These are phyloP conservation scores for Tagetes patula DNA, from an alignment of 129 eudicot species.

Conservation along the genomic window DNA sequence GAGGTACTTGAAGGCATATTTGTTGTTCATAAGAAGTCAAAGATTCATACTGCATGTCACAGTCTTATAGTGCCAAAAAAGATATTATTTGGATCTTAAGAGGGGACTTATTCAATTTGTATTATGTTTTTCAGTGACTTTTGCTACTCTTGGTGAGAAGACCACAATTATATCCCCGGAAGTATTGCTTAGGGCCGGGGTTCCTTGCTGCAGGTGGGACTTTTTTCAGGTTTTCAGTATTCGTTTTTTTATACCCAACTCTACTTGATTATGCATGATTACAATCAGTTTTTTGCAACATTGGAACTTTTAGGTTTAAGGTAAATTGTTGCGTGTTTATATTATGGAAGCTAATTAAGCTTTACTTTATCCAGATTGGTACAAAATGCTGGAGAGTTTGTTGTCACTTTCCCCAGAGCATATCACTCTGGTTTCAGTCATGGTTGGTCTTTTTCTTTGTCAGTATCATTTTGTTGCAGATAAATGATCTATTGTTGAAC, in stretches of 20 bases:
- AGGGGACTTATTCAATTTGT: background rate
- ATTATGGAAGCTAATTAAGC: slow-evolving; percentile 20
- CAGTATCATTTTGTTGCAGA: background rate
- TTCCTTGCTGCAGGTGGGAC: slow-evolving; percentile 92
- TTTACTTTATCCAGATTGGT: slow-evolving; percentile 59
- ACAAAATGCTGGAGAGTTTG: slow-evolving; percentile 95
- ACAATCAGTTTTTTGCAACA: slow-evolving; percentile 1
- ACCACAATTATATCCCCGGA: slow-evolving; percentile 96
- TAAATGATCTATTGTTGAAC: slow-evolving; percentile 3
- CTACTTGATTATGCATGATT: background rate
- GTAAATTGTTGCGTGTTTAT: slow-evolving; percentile 4
- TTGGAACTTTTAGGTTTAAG: slow-evolving; percentile 8
- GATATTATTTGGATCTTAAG: background rate
- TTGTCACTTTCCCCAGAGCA: slow-evolving; percentile 96
- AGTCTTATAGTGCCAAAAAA: background rate
- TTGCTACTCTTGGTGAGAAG: slow-evolving; percentile 88
- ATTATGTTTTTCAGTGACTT: slow-evolving; percentile 56
- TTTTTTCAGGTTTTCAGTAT: background rate
- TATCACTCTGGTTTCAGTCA: slow-evolving; percentile 87
- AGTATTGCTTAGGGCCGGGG: slow-evolving; percentile 80
- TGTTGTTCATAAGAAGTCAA: background rate
- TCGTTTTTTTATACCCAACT: background rate
- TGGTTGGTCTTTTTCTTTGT: background rate
- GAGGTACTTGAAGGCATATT: background rate
- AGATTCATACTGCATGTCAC: slow-evolving; percentile 15